These are phyloP conservation scores for Zygoascus bituminiphila DNA, from an alignment of 805 yeast genomes.

Conservation along the genomic window DNA sequence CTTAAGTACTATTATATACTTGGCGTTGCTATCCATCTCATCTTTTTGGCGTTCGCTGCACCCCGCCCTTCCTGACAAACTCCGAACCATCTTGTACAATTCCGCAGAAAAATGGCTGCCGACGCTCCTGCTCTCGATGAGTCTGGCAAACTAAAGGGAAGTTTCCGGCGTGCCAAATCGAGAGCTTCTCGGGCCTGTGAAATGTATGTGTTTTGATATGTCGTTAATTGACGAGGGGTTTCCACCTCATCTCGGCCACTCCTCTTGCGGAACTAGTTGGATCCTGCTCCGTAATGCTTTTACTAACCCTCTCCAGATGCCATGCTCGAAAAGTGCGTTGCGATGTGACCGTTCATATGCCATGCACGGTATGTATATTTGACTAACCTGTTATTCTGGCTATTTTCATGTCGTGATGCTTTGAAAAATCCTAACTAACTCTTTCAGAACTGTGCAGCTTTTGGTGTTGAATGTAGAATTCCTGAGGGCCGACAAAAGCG, in stretches of 20 bases:
- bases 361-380: slow-evolving; percentile 41
- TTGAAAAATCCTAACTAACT: neutral
- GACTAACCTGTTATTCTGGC: neutral
- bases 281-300: neutral
- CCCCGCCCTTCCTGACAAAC: too few relatives aligned
- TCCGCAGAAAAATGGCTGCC: slow-evolving; percentile 1
- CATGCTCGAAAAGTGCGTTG: slow-evolving; percentile 75
- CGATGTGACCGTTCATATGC: slow-evolving; percentile 41
- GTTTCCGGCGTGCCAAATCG: slow-evolving; percentile 23
- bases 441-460: slow-evolving; percentile 30
- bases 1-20: too few relatives aligned
- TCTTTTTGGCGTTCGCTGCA: too few relatives aligned
- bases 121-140: slow-evolving; percentile 2
- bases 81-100: too few relatives aligned
- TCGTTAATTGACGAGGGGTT: too few relatives aligned
- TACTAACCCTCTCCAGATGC: slow-evolving; percentile 28
- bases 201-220: too few relatives aligned
- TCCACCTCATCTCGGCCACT: too few relatives aligned
- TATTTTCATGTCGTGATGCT: neutral
- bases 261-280: too few relatives aligned
- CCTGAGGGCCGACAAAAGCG: slow-evolving; percentile 39
- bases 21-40: too few relatives aligned
- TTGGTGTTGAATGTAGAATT: slow-evolving; percentile 61
- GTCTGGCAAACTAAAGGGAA: slow-evolving; percentile 9
- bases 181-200: slow-evolving; percentile 25